Evolutionary conservation across 257 asterid genomes (phyloP).

Genomic region (Cordia subcordata): DNA sequence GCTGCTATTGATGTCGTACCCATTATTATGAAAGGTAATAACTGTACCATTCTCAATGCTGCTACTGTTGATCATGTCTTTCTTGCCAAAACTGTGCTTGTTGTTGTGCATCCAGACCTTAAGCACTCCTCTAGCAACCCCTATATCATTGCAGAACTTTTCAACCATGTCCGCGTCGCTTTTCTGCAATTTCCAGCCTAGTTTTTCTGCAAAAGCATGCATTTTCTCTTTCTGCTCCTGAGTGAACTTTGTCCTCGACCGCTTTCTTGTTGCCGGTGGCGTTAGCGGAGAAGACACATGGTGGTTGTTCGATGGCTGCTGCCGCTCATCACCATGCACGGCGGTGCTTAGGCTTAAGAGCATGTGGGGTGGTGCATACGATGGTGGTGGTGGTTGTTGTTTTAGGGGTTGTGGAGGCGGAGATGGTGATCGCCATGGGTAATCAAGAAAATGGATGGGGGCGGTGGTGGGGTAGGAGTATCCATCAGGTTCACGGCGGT

Average conservation of each 20-base stretch:
- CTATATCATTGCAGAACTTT: slow-evolving; percentile 31
- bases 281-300: slow-evolving; percentile 10
- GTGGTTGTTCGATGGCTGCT: slow-evolving; percentile 1
- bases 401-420: slow-evolving; percentile 5
- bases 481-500: slow-evolving; percentile 21
- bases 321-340: slow-evolving; percentile 21
- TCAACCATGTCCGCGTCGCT: slow-evolving; percentile 13
- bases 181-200: slow-evolving; percentile 25
- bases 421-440: slow-evolving; percentile 17
- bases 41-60: neutral
- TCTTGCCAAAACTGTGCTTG: slow-evolving; percentile 23
- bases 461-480: slow-evolving; percentile 3
- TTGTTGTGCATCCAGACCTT: slow-evolving; percentile 53
- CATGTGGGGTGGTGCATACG: slow-evolving; percentile 9
- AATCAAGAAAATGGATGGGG: slow-evolving; percentile 11
- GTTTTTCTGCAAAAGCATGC: slow-evolving; percentile 15
- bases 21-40: slow-evolving; percentile 1
- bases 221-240: slow-evolving; percentile 20
- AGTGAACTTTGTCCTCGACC: slow-evolving; percentile 23
- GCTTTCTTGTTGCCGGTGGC: slow-evolving; percentile 11
- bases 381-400: neutral
- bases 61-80: neutral
- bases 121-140: slow-evolving; percentile 27
- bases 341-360: slow-evolving; percentile 8
- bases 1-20: slow-evolving; percentile 3